A percentile compares a stretch with the other conserved stretches of the same genome.
phyloP scores from a whole-genome alignment of 23 red algal species.

The Cyanidiococcus yangmingshanensis region DNA sequence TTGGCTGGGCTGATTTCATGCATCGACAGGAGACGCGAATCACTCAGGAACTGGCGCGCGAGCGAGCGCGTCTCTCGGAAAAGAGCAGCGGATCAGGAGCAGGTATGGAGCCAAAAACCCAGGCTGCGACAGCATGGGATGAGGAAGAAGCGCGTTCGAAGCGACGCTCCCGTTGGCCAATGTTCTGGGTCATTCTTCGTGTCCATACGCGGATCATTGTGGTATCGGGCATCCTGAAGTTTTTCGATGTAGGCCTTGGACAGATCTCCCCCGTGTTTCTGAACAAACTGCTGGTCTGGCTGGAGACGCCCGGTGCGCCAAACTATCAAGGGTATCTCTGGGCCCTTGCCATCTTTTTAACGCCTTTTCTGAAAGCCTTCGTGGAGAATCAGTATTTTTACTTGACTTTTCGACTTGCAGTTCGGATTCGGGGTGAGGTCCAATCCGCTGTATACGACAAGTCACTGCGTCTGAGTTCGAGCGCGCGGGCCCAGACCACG shows the following conservation, averaged over 20 bases:
- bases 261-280: slow-evolving; percentile 46
- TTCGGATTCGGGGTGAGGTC: slow-evolving; percentile 50
- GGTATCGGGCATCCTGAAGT: slow-evolving; percentile 45
- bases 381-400: slow-evolving; percentile 78
- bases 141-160: background rate
- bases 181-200: slow-evolving; percentile 20
- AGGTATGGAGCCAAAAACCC: background rate
- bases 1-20: slow-evolving; percentile 35
- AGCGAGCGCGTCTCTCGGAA: slow-evolving; percentile 10
- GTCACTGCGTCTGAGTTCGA: slow-evolving; percentile 57
- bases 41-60: background rate
- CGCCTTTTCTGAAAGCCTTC: slow-evolving; percentile 54
- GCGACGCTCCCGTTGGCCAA: background rate
- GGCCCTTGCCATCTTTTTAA: slow-evolving; percentile 46
- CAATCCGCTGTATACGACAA: slow-evolving; percentile 85
- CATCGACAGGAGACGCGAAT: slow-evolving; percentile 24
- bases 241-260: slow-evolving; percentile 41
- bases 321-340: slow-evolving; percentile 24
- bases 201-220: slow-evolving; percentile 27
- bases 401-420: slow-evolving; percentile 49
- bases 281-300: slow-evolving; percentile 32
- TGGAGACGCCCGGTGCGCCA: slow-evolving; percentile 23
- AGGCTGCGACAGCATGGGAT: slow-evolving; percentile 23
- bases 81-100: background rate
- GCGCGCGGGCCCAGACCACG: slow-evolving; percentile 50